phyloP scores from a whole-genome alignment of 2,329 filamentous ascomycete genomes.

The Fusarium miscanthi region DNA sequence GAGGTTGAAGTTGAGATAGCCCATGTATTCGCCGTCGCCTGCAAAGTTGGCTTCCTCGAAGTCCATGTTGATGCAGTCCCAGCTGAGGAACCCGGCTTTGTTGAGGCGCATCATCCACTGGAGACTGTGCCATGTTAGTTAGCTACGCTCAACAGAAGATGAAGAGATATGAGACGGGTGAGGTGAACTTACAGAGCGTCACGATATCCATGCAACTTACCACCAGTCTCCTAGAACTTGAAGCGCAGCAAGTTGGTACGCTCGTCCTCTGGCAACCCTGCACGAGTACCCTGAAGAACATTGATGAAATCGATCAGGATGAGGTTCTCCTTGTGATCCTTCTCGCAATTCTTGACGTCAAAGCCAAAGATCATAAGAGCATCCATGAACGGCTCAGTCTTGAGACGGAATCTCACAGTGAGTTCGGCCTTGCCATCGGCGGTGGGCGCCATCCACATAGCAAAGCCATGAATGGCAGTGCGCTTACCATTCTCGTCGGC shows the following conservation, averaged over 20 bases:
- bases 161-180: too few species aligned
- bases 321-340: not conserved
- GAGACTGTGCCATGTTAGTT: not conserved
- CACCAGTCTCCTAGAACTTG: not conserved
- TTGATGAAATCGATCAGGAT: conserved; percentile 17
- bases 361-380: conserved; percentile 13
- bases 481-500: not conserved
- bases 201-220: not conserved
- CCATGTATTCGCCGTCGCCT: not conserved
- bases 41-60: not conserved
- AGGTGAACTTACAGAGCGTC: conserved; percentile 12
- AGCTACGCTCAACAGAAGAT: accelerated
- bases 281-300: not conserved
- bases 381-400: not conserved
- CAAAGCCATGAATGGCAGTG: not conserved
- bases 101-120: conserved; percentile 33
- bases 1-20: not conserved
- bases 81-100: not conserved
- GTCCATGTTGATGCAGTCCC: not conserved
- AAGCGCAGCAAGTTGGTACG: conserved; percentile 11
- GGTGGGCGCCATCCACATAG: conserved; percentile 16
- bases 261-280: not conserved
- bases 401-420: conserved; percentile 2
- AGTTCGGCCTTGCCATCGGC: not conserved
- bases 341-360: not conserved